These are phyloP conservation scores for Coniochaeta pulveracea DNA, from an alignment of 2,329 filamentous ascomycete species.

Conservation along the genomic window DNA sequence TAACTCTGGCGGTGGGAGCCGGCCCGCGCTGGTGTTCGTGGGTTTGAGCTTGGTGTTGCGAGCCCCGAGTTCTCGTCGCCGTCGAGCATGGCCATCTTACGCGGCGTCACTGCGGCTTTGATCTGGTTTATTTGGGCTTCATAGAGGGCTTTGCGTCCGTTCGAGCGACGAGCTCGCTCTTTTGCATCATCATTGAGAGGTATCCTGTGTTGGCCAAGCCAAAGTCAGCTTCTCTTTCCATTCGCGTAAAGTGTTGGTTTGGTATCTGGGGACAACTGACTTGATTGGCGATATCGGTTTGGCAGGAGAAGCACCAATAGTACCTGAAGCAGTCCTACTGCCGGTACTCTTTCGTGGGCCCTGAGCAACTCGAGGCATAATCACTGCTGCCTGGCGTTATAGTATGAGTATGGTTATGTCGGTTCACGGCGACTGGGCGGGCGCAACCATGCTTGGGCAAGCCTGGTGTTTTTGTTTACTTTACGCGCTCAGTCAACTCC, in stretches of 20 bases:
- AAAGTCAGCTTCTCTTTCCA: neutral
- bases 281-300: slow-evolving; percentile 42
- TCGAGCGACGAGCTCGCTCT: slow-evolving; percentile 80
- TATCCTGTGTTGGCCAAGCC: slow-evolving; percentile 44
- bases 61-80: slow-evolving; percentile 38
- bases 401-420: slow-evolving; percentile 11
- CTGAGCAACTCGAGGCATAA: slow-evolving; percentile 49
- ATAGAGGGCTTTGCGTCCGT: slow-evolving; percentile 78
- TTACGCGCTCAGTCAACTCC: too few species aligned
- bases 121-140: slow-evolving; percentile 89
- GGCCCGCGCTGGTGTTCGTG: slow-evolving; percentile 37
- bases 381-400: too few species aligned
- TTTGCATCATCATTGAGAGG: slow-evolving; percentile 91
- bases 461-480: slow-evolving; percentile 6
- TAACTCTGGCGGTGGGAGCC: slow-evolving; percentile 19
- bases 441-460: neutral
- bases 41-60: slow-evolving; percentile 39
- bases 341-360: slow-evolving; percentile 34
- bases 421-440: slow-evolving; percentile 7
- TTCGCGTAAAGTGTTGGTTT: neutral
- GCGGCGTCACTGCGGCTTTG: slow-evolving; percentile 66
- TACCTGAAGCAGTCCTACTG: slow-evolving; percentile 34
- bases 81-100: slow-evolving; percentile 45
- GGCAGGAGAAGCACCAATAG: slow-evolving; percentile 38
- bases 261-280: slow-evolving; percentile 24